Evolutionary conservation across 768 basidiomycete species (phyloP).

Genomic region (Boletus tomentosulus): DNA sequence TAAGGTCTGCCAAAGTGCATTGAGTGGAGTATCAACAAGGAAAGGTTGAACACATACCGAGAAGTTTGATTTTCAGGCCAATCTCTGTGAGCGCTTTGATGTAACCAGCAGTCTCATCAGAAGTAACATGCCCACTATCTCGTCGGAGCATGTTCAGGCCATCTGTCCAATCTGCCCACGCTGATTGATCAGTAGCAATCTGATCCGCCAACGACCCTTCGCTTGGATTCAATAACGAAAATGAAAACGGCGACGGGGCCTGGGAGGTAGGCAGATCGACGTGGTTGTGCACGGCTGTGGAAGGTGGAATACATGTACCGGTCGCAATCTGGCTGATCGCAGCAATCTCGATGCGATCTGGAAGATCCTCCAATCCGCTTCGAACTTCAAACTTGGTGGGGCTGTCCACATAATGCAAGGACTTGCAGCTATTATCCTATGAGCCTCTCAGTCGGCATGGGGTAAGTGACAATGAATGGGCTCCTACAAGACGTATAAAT

Average conservation of each 20-base stretch:
- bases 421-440: slow-evolving; percentile 76
- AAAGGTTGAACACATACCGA: slow-evolving; percentile 49
- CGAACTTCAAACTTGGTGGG: slow-evolving; percentile 75
- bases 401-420: slow-evolving; percentile 84
- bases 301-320: slow-evolving; percentile 66
- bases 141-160: slow-evolving; percentile 83
- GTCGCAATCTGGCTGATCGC: slow-evolving; percentile 77
- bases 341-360: slow-evolving; percentile 80
- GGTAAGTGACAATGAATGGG: background rate
- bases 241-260: slow-evolving; percentile 66
- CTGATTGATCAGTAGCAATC: slow-evolving; percentile 69
- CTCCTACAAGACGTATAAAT: slow-evolving; percentile 76
- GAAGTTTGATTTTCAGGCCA: slow-evolving; percentile 84
- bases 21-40: background rate
- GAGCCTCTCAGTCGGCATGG: slow-evolving; percentile 1
- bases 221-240: slow-evolving; percentile 66
- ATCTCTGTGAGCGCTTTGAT: slow-evolving; percentile 87
- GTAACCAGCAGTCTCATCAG: slow-evolving; percentile 81
- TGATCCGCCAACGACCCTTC: slow-evolving; percentile 75
- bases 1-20: slow-evolving; percentile 58
- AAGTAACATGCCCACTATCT: slow-evolving; percentile 79
- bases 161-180: slow-evolving; percentile 94
- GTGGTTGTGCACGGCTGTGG: slow-evolving; percentile 58
- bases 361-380: slow-evolving; percentile 80
- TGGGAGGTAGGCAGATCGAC: slow-evolving; percentile 55